phyloP scores from a whole-genome alignment of 805 yeast species.

The Phaffomyces antillensis region DNA sequence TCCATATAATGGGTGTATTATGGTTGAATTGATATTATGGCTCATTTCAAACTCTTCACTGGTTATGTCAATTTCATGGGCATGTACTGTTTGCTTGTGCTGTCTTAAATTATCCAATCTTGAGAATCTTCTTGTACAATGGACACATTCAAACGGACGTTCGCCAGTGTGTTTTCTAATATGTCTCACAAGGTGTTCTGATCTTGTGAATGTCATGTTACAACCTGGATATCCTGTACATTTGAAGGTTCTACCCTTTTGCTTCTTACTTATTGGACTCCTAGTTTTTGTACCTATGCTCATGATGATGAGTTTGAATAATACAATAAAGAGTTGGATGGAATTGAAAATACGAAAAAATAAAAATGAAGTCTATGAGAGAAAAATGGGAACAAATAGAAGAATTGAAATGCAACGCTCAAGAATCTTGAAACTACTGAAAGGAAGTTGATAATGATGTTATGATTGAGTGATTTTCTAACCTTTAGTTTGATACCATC shows the following conservation, averaged over 20 bases:
- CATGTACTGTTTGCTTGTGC: slow-evolving; percentile 82
- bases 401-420: too few species aligned
- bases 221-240: slow-evolving; percentile 86
- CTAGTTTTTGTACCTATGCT: too few species aligned
- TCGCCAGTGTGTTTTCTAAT: slow-evolving; percentile 93
- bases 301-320: too few species aligned
- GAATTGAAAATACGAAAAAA: too few species aligned
- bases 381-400: too few species aligned
- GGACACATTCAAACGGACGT: slow-evolving; percentile 83
- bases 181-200: slow-evolving; percentile 90
- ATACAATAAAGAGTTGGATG: too few species aligned
- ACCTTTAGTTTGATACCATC: too few species aligned
- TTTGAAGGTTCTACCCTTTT: slow-evolving; percentile 65
- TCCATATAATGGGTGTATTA: too few species aligned
- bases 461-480: too few species aligned
- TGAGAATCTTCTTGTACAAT: slow-evolving; percentile 66
- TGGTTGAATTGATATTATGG: neutral
- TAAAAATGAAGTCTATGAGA: too few species aligned
- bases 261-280: slow-evolving; percentile 27
- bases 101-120: slow-evolving; percentile 85
- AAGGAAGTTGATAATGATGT: too few species aligned
- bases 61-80: slow-evolving; percentile 21
- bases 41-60: neutral
- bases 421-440: too few species aligned
- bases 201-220: slow-evolving; percentile 80